Conservation (phyloP, 140 eudicot species). For the Senecio squalidus region DNA sequence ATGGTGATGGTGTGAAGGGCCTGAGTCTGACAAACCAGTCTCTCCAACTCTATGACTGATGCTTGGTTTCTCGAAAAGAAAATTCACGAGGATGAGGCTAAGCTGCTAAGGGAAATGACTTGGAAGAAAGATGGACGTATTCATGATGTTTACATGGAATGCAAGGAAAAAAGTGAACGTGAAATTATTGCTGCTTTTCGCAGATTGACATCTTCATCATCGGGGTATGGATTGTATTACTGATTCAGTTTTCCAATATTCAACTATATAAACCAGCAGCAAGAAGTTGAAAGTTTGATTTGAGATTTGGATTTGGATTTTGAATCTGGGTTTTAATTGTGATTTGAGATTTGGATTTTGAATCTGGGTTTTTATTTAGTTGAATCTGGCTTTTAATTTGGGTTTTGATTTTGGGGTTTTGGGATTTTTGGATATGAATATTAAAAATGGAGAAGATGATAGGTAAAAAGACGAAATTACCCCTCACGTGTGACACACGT, state of each 20-base stretch:
- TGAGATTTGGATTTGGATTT: no score
- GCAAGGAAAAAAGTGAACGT: constrained; percentile 60
- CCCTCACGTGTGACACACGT: no score
- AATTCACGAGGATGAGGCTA: constrained; percentile 58
- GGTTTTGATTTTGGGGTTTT: no score
- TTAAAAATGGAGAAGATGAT: no score
- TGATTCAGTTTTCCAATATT: not conserved
- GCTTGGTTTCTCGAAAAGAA: constrained; percentile 91
- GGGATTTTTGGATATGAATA: no score
- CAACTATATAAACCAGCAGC: constrained; percentile 12
- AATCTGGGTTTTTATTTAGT: no score
- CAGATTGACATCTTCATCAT: constrained; percentile 45
- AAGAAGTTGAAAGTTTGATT: no score
- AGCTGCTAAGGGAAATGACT: constrained; percentile 65
- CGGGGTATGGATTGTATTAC: constrained; percentile 36
- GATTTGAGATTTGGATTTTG: no score
- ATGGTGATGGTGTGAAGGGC: constrained; percentile 54
- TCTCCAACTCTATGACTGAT: constrained; percentile 79
- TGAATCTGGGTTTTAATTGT: no score
- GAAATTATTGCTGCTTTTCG: constrained; percentile 59
- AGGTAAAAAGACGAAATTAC: no score
- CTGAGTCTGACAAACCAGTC: constrained; percentile 64
- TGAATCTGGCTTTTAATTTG: no score
- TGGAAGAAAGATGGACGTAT: constrained; percentile 75
- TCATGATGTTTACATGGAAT: constrained; percentile 67